These are phyloP conservation scores for Candida orba DNA, from an alignment of 805 yeast species.

Conservation along the genomic window DNA sequence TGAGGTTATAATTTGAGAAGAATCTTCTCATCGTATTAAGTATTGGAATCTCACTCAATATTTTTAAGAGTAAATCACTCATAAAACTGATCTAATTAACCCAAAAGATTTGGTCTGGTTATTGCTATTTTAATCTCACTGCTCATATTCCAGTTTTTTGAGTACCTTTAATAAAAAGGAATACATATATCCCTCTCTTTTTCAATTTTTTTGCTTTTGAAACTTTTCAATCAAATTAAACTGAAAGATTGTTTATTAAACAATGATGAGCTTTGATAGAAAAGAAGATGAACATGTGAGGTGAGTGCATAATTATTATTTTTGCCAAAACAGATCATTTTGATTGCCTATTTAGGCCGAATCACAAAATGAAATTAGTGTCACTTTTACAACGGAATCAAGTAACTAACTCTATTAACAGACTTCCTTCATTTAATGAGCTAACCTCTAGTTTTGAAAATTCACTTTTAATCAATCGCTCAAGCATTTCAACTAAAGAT, in stretches of 20 bases:
- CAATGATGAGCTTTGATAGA: slow-evolving; percentile 11
- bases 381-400: not conserved
- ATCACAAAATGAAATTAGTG: not conserved
- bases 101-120: too few species aligned
- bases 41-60: too few species aligned
- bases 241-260: not conserved
- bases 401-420: slow-evolving; percentile 12
- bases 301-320: slow-evolving; percentile 2
- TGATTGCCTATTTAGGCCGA: slow-evolving; percentile 3
- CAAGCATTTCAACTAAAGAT: too few species aligned
- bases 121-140: not conserved
- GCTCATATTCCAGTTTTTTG: not conserved
- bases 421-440: slow-evolving; percentile 22
- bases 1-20: too few species aligned
- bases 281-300: slow-evolving; percentile 4
- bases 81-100: too few species aligned
- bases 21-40: too few species aligned
- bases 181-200: too few species aligned
- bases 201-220: too few species aligned
- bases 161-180: not conserved
- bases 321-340: slow-evolving; percentile 1
- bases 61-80: too few species aligned
- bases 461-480: not conserved
- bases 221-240: too few species aligned
- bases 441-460: slow-evolving; percentile 16